A percentile compares a stretch with the other conserved stretches of the same genome.
These are phyloP conservation scores for Pleurotus salmoneostramineus DNA, from an alignment of 768 basidiomycete genomes.

Conservation along the genomic window DNA sequence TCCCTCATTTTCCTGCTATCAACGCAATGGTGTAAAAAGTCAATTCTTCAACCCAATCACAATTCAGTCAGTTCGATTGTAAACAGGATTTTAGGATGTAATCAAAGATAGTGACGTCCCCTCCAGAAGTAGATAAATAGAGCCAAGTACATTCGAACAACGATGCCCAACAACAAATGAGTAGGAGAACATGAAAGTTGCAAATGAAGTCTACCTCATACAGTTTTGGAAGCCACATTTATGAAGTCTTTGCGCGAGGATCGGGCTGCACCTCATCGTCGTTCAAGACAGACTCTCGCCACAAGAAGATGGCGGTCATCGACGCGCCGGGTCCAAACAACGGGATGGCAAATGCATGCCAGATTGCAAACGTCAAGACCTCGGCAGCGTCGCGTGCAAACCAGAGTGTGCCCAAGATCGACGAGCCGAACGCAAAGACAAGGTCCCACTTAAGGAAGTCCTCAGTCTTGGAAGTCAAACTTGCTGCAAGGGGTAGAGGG, in stretches of 20 bases:
- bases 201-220: too few relatives aligned
- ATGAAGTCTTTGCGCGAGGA: not conserved
- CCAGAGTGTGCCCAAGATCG: slow-evolving; percentile 46
- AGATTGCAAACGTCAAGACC: slow-evolving; percentile 29
- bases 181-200: too few relatives aligned
- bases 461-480: slow-evolving; percentile 21
- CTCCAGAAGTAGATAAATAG: too few relatives aligned
- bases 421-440: slow-evolving; percentile 32
- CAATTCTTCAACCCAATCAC: not conserved
- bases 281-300: slow-evolving; percentile 35
- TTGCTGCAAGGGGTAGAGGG: slow-evolving; percentile 17
- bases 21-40: slow-evolving; percentile 26
- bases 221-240: too few relatives aligned
- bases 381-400: slow-evolving; percentile 31
- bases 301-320: slow-evolving; percentile 40
- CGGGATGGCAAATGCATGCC: slow-evolving; percentile 38
- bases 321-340: slow-evolving; percentile 50
- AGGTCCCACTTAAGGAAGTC: slow-evolving; percentile 53
- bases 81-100: too few relatives aligned
- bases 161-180: too few relatives aligned
- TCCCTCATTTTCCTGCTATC: slow-evolving; percentile 44
- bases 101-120: too few relatives aligned
- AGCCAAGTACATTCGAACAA: too few relatives aligned
- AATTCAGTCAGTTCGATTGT: too few relatives aligned
- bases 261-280: slow-evolving; percentile 1